Percentiles rank a stretch among this genome's conserved stretches.
These are phyloP conservation scores for Chytriomyces hyalinus DNA, from an alignment of 192 early-diverging fungal genomes.

Conservation along the genomic window DNA sequence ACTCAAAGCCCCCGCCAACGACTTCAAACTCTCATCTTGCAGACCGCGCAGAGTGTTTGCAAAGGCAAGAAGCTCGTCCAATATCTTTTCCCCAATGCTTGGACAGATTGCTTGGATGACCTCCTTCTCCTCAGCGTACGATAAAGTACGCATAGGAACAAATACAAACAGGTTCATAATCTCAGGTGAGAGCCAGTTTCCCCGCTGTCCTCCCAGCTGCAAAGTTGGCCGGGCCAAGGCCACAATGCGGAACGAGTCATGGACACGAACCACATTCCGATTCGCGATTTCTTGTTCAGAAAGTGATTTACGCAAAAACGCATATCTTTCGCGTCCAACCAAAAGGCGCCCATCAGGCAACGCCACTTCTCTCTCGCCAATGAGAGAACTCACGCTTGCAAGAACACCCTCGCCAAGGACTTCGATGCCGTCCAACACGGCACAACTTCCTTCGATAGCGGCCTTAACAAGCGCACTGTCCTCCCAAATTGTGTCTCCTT, in stretches of 20 bases:
- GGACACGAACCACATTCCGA: slow-evolving; percentile 61
- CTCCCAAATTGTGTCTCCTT: slow-evolving; percentile 79
- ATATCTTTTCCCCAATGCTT: neutral
- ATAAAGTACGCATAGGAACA: slow-evolving; percentile 65
- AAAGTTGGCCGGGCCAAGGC: slow-evolving; percentile 69
- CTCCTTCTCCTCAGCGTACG: slow-evolving; percentile 58
- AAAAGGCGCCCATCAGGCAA: slow-evolving; percentile 69
- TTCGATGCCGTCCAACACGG: slow-evolving; percentile 77
- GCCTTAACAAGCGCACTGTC: slow-evolving; percentile 74
- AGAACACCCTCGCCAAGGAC: slow-evolving; percentile 73
- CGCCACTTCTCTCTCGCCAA: slow-evolving; percentile 70
- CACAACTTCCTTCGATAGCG: slow-evolving; percentile 71
- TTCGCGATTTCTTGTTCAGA: slow-evolving; percentile 55
- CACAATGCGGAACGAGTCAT: slow-evolving; percentile 79
- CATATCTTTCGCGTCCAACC: slow-evolving; percentile 31
- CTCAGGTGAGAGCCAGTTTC: slow-evolving; percentile 74
- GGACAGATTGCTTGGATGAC: slow-evolving; percentile 36
- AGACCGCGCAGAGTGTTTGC: slow-evolving; percentile 62
- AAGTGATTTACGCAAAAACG: slow-evolving; percentile 42
- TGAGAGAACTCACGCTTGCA: slow-evolving; percentile 66
- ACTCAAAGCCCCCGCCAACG: slow-evolving; percentile 59
- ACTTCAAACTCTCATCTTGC: slow-evolving; percentile 42
- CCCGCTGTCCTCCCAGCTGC: slow-evolving; percentile 49
- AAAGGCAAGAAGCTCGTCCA: slow-evolving; percentile 36
- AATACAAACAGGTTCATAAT: slow-evolving; percentile 75